Evolutionary conservation across 768 basidiomycete genomes (phyloP), one percentile per base, ranked within the genome.

Genomic region (Symmetrospora coprosmae): DNA sequence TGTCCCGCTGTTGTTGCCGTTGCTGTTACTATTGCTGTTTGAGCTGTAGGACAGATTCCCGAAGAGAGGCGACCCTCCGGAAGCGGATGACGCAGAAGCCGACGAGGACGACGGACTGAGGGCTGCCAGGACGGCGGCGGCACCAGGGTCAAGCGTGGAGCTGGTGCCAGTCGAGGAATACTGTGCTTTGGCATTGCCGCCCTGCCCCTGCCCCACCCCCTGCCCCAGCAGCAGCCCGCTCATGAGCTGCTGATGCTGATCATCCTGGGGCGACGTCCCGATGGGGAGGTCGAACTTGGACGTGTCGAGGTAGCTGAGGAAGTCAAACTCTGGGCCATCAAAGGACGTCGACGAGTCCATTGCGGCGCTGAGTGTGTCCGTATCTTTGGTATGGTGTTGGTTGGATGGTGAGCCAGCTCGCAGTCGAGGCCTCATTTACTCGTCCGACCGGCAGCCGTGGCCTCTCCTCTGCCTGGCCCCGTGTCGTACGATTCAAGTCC

Each of bases 261-360:
- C 3, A 11, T 33, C 35, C 47, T 19, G 31, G 21, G 50, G 38
- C 33, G 34, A 21, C 28, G 47, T 9, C 8, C 31, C 35, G 33
- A 39, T 27, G 28, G 46, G 46, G 55, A n/a, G n/a, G n/a, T n/a
- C n/a, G n/a, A n/a, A n/a, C n/a, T n/a, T n/a, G n/a, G n/a, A n/a
- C n/a, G n/a, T n/a, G n/a, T 58, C 55, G 40, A 58, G 41, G 34
- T 58, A 58, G 41, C 43, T 39, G 43, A 58, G 55, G 41, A 58
- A 58, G 43, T 58, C 55, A 40, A 58, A 58, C 19, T 58, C 55
- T n/a, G n/a, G n/a, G n/a, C n/a, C n/a, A n/a, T n/a, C n/a, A n/a
- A n/a, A n/a, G n/a, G n/a, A n/a, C n/a, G n/a, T n/a, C n/a, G n/a
- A n/a, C n/a, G n/a, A n/a, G n/a, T n/a, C n/a, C n/a, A n/a, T n/a